phyloP scores from a whole-genome alignment of 352 stramenopile species.

The Aphanomyces invadans region DNA sequence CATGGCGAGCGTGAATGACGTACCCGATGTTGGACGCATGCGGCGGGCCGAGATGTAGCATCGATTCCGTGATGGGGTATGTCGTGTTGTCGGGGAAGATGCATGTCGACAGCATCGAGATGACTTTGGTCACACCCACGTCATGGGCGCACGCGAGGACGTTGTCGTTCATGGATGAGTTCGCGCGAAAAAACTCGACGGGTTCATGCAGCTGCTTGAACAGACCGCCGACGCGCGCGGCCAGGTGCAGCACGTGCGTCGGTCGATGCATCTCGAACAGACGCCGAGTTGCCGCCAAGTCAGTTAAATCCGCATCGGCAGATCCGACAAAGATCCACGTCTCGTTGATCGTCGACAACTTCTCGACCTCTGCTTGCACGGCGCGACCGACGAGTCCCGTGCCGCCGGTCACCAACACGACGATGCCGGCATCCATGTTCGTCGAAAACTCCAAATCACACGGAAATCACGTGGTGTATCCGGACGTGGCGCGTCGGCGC shows the following conservation, averaged over 20 bases:
- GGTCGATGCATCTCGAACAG: conserved; percentile 93
- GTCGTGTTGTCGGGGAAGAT: conserved; percentile 98
- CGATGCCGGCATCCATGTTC: conserved; percentile 16
- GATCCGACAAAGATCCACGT: conserved; percentile 91
- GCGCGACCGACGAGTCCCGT: conserved; percentile 90
- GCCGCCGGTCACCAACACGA: conserved; percentile 93
- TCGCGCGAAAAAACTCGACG: conserved; percentile 98
- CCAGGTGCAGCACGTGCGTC: conserved; percentile 97
- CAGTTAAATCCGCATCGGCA: conserved; percentile 92
- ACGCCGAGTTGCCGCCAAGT: conserved; percentile 60
- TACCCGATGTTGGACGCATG: conserved; percentile 88
- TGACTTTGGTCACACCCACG: conserved; percentile 88
- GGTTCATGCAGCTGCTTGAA: conserved; percentile 80
- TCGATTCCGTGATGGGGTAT: conserved; percentile 98
- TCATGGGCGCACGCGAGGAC: conserved; percentile 94
- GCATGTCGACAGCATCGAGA: conserved; percentile 97
- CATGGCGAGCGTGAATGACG: not conserved
- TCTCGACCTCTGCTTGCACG: conserved; percentile 48
- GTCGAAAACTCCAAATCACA: not conserved
- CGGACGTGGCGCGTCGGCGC: not conserved
- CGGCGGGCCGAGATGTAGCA: conserved; percentile 86
- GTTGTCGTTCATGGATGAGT: conserved; percentile 98
- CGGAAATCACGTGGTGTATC: not conserved
- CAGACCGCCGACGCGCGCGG: conserved; percentile 89
- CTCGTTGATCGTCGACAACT: conserved; percentile 37